phyloP scores from a whole-genome alignment of 1,284 basidiomycete genomes.

The Puccinia brachypodii region DNA sequence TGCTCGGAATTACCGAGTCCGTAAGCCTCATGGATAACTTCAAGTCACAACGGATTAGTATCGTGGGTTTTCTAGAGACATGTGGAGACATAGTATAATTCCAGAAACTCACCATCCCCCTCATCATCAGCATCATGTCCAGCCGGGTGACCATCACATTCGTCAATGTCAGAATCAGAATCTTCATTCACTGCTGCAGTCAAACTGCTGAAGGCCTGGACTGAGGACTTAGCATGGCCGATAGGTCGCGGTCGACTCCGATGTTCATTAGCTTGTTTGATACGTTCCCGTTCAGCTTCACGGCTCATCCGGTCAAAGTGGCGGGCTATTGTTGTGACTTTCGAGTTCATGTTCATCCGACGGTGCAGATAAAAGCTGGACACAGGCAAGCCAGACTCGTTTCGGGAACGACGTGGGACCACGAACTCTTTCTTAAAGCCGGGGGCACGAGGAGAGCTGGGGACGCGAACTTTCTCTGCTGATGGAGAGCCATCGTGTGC shows the following conservation, averaged over 20 bases:
- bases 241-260: conserved; percentile 91
- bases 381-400: conserved; percentile 41
- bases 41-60: neutral
- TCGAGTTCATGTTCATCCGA: conserved; percentile 50
- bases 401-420: conserved; percentile 15
- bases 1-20: conserved; percentile 20
- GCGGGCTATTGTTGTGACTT: conserved; percentile 62
- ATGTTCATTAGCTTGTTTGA: conserved; percentile 61
- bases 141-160: conserved; percentile 42
- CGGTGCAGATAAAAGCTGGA: conserved; percentile 37
- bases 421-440: conserved; percentile 18
- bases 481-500: neutral
- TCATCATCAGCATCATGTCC: conserved; percentile 49
- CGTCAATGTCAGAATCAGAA: conserved; percentile 59
- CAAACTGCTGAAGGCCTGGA: conserved; percentile 85
- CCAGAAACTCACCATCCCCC: conserved; percentile 36
- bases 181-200: conserved; percentile 89
- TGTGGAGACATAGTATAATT: neutral
- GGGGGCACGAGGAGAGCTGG: conserved; percentile 7
- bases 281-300: conserved; percentile 62
- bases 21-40: conserved; percentile 46
- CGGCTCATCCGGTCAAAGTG: conserved; percentile 62
- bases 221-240: conserved; percentile 80
- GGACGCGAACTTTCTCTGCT: neutral
- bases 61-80: neutral